phyloP scores from a whole-genome alignment of 257 asterid species.

The Solanum microdontum region DNA sequence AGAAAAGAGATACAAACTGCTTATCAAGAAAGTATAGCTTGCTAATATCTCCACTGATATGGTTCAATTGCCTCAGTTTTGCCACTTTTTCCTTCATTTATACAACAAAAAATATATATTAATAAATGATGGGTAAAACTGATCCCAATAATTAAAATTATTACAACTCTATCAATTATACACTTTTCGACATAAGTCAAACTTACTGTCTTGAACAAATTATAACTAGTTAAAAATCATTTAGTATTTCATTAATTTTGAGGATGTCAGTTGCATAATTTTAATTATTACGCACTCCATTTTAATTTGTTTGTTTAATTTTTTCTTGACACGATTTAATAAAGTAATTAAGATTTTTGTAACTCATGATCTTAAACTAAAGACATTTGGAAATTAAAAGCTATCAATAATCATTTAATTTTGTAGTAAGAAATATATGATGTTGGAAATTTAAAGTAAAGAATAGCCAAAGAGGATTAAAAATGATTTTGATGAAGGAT shows the following conservation, averaged over 20 bases:
- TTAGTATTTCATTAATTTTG: not conserved
- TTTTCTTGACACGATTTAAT: too few relatives aligned
- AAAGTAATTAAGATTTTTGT: too few relatives aligned
- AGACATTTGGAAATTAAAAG: too few relatives aligned
- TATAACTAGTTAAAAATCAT: not conserved
- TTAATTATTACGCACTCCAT: not conserved
- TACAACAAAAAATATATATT: not conserved
- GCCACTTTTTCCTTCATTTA: conserved; percentile 38
- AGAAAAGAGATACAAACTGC: conserved; percentile 20
- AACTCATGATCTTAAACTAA: not conserved
- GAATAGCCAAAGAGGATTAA: not conserved
- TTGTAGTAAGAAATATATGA: not conserved
- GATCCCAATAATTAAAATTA: not conserved
- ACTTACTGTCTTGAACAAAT: not conserved
- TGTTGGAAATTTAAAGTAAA: too few relatives aligned
- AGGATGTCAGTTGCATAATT: not conserved
- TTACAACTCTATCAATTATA: not conserved
- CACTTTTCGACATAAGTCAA: not conserved
- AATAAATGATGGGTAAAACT: not conserved
- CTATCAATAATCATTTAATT: not conserved
- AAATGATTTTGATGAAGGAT: not conserved
- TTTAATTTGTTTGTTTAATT: too few relatives aligned
- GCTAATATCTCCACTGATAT: conserved; percentile 28
- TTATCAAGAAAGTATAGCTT: conserved; percentile 39
- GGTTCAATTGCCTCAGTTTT: conserved; percentile 30